Conservation (phyloP, 2,329 filamentous ascomycete genomes). For the Xylaria sp. region DNA sequence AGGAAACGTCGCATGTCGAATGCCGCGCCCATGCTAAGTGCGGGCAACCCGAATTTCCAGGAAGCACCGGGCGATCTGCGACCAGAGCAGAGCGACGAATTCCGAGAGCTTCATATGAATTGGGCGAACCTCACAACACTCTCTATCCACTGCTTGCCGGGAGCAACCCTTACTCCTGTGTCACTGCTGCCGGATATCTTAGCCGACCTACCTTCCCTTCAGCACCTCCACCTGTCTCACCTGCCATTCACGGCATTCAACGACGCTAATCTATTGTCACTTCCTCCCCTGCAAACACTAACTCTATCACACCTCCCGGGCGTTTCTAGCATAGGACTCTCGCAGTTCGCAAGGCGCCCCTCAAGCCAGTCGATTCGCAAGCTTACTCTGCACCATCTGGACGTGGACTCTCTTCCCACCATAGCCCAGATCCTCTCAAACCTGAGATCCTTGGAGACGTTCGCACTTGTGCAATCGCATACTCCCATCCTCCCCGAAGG, state of each 20-base stretch:
- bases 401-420: constrained; percentile 66
- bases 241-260: constrained; percentile 67
- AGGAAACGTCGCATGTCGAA: constrained; percentile 51
- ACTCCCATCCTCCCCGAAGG: constrained; percentile 66
- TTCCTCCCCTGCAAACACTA: constrained; percentile 66
- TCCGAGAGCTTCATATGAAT: constrained; percentile 63
- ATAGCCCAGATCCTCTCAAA: constrained; percentile 70
- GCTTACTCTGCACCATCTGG: constrained; percentile 66
- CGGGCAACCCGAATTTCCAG: constrained; percentile 43
- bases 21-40: constrained; percentile 41
- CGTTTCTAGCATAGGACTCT: constrained; percentile 66
- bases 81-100: constrained; percentile 57
- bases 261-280: constrained; percentile 64
- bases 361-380: constrained; percentile 59
- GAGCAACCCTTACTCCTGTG: constrained; percentile 64
- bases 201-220: constrained; percentile 63
- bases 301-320: constrained; percentile 67
- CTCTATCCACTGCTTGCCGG: constrained; percentile 68
- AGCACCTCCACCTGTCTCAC: constrained; percentile 69
- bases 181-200: constrained; percentile 64
- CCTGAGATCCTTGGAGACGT: constrained; percentile 59
- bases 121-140: constrained; percentile 68
- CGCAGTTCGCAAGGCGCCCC: constrained; percentile 64
- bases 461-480: constrained; percentile 66
- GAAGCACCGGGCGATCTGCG: constrained; percentile 54